A percentile compares a stretch with the other conserved stretches of the same genome.
Evolutionary conservation across 805 yeast genomes (phyloP).

Genomic region (Barnettozyma siamensis): DNA sequence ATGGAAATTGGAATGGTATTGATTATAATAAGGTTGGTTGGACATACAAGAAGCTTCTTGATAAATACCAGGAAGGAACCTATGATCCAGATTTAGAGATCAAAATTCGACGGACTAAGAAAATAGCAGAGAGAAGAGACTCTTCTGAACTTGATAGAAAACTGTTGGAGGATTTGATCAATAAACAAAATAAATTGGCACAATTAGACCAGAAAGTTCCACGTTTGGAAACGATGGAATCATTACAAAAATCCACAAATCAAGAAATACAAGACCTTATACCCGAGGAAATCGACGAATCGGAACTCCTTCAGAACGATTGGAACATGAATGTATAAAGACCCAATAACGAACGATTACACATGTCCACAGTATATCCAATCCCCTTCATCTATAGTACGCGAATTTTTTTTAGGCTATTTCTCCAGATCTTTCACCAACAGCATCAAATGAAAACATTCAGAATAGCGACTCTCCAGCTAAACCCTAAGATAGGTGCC

Average conservation of each 20-base stretch:
- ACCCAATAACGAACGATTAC: no score
- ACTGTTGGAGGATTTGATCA: neutral
- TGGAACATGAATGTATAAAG: no score
- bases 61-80: neutral
- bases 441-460: constrained; percentile 26
- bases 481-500: constrained; percentile 59
- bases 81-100: constrained; percentile 2
- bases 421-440: no score
- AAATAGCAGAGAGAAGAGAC: neutral
- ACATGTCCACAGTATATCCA: no score
- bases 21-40: neutral
- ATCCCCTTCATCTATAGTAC: no score
- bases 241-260: no score
- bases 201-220: no score
- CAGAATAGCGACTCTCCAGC: constrained; percentile 60
- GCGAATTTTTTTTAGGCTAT: neutral
- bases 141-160: neutral
- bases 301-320: no score
- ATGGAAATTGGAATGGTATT: neutral
- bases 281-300: no score
- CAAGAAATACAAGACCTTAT: no score
- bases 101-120: neutral
- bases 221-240: no score
- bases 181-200: no score
- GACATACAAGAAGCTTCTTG: neutral